These are phyloP conservation scores for Tilletia setariae DNA, from an alignment of 1,284 basidiomycete genomes.

Conservation along the genomic window DNA sequence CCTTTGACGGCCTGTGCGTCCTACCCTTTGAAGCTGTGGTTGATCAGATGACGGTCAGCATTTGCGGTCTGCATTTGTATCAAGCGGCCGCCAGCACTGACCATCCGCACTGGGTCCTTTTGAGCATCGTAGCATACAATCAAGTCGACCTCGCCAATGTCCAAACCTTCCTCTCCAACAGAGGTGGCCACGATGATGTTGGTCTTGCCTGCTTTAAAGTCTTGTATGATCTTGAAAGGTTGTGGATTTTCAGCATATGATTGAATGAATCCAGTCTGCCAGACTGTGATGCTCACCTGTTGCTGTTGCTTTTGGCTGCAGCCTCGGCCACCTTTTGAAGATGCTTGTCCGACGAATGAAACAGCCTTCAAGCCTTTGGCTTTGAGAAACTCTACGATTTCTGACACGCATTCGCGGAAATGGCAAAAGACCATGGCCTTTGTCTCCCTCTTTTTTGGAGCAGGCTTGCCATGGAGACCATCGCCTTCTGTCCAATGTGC, in stretches of 20 bases:
- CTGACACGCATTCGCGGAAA: slow-evolving; percentile 81
- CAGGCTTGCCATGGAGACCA: slow-evolving; percentile 15
- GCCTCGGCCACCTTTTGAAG: background rate
- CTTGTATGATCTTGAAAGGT: slow-evolving; percentile 66
- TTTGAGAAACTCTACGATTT: slow-evolving; percentile 69
- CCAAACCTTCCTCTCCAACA: slow-evolving; percentile 97
- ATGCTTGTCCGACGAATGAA: slow-evolving; percentile 89
- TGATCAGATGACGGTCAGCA: slow-evolving; percentile 16
- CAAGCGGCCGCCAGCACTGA: slow-evolving; percentile 50
- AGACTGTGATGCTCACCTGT: slow-evolving; percentile 60
- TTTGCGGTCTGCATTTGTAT: background rate
- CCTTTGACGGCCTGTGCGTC: slow-evolving; percentile 89
- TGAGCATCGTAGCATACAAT: slow-evolving; percentile 96
- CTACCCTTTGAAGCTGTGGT: slow-evolving; percentile 83
- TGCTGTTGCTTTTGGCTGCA: slow-evolving; percentile 82
- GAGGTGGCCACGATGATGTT: slow-evolving; percentile 95
- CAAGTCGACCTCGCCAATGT: slow-evolving; percentile 97
- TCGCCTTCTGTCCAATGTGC: slow-evolving; percentile 16
- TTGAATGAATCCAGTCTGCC: slow-evolving; percentile 16
- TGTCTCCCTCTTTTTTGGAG: slow-evolving; percentile 58
- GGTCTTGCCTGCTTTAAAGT: slow-evolving; percentile 81
- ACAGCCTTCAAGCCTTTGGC: slow-evolving; percentile 62
- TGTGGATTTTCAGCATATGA: background rate
- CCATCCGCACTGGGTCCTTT: slow-evolving; percentile 94
- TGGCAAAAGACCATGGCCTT: slow-evolving; percentile 95